Evolutionary conservation across 495 filamentous ascomycete genomes (phyloP).

Genomic region (Aeminium ludgeri): DNA sequence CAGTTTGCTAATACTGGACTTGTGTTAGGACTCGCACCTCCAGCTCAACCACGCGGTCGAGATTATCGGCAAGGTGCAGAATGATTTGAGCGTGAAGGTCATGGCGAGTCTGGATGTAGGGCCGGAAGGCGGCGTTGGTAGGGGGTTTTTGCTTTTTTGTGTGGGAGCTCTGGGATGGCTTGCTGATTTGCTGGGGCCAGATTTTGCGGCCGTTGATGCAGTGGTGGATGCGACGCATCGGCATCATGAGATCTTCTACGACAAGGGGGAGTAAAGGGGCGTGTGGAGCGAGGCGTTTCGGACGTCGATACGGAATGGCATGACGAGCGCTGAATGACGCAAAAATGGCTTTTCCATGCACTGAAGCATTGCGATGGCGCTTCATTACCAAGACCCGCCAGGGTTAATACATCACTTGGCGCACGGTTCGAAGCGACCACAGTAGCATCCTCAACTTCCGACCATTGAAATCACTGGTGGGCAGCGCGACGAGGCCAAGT

Average conservation of each 20-base stretch:
- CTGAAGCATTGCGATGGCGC: too few relatives aligned
- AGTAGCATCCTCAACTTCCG: too few relatives aligned
- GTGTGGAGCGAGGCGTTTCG: too few relatives aligned
- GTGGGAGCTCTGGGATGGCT: neutral
- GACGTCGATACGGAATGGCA: too few relatives aligned
- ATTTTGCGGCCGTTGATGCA: constrained; percentile 61
- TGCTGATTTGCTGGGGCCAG: constrained; percentile 28
- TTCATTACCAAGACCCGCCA: too few relatives aligned
- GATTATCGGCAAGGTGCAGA: constrained; percentile 79
- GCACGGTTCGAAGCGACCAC: too few relatives aligned
- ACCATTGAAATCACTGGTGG: too few relatives aligned
- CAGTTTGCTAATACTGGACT: neutral
- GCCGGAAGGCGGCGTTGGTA: constrained; percentile 42
- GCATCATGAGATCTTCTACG: constrained; percentile 65
- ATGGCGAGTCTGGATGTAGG: constrained; percentile 69
- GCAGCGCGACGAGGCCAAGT: too few relatives aligned
- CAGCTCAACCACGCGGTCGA: constrained; percentile 65
- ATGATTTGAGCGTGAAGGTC: constrained; percentile 59
- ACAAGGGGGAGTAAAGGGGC: constrained; percentile 23
- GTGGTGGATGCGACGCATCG: constrained; percentile 82
- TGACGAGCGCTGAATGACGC: too few relatives aligned
- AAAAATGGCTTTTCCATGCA: too few relatives aligned
- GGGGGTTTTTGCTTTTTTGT: neutral
- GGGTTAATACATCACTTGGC: too few relatives aligned
- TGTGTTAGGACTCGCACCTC: constrained; percentile 53